Evolutionary conservation across 495 filamentous ascomycete genomes (phyloP).

Genomic region (Neurospora tetraspora): DNA sequence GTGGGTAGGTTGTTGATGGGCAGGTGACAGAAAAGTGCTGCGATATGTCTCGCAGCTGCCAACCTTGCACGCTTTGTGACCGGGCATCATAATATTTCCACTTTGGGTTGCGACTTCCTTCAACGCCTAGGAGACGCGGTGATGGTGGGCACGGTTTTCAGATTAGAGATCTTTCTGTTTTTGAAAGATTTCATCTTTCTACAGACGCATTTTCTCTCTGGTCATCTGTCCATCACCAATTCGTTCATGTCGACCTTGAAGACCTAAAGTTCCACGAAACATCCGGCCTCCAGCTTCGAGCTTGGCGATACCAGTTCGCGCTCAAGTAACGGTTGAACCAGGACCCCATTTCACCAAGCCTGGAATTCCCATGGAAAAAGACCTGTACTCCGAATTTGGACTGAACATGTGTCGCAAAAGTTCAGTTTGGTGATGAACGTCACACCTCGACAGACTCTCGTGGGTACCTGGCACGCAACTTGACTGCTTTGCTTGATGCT

Average conservation of each 20-base stretch:
- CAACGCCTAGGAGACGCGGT: background rate
- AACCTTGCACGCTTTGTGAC: background rate
- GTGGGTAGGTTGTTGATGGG: background rate
- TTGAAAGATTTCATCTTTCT: no score
- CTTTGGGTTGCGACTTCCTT: background rate
- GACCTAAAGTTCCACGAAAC: background rate
- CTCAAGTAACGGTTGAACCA: background rate
- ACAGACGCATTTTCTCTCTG: no score
- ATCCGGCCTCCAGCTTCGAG: background rate
- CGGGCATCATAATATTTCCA: background rate
- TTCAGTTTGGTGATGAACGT: no score
- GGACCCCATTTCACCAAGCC: no score
- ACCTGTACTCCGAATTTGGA: no score
- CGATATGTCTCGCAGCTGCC: background rate
- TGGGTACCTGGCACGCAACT: background rate
- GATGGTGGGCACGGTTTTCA: background rate
- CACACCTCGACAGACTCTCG: no score
- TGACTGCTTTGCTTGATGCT: background rate
- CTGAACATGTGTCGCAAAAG: no score
- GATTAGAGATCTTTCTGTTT: no score
- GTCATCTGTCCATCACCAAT: background rate
- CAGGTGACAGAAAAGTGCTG: background rate
- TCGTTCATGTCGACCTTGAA: background rate
- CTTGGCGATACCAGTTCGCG: background rate
- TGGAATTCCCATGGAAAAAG: no score